Evolutionary conservation across 2,329 filamentous ascomycete species (phyloP).

Genomic region (Venturia aucupariae): DNA sequence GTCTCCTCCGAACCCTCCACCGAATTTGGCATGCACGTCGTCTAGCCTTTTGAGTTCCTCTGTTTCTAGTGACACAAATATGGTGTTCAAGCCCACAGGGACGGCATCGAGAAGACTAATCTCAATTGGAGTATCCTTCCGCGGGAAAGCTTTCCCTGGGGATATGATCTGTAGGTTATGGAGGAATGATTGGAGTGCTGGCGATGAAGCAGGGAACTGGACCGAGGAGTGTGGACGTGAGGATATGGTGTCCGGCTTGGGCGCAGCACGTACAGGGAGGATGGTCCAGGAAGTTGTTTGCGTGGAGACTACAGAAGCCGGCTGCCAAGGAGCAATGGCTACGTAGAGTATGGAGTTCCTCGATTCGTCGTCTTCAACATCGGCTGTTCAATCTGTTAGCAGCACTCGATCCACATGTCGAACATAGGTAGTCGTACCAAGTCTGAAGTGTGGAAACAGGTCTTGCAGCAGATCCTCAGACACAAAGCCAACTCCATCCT

Average conservation of each 20-base stretch:
- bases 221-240: constrained; percentile 62
- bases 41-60: constrained; percentile 72
- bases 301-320: constrained; percentile 39
- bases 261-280: constrained; percentile 55
- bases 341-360: constrained; percentile 42
- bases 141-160: constrained; percentile 60
- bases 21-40: constrained; percentile 75
- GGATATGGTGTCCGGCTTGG: constrained; percentile 26
- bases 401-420: background rate
- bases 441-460: constrained; percentile 52
- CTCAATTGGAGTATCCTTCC: constrained; percentile 70
- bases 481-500: constrained; percentile 74
- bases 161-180: constrained; percentile 62
- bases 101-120: constrained; percentile 73
- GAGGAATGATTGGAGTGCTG: constrained; percentile 70
- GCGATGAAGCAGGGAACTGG: constrained; percentile 64
- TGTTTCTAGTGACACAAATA: constrained; percentile 79
- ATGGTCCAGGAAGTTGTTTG: constrained; percentile 73
- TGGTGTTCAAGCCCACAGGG: constrained; percentile 69
- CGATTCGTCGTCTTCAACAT: background rate
- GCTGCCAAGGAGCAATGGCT: constrained; percentile 65
- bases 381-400: background rate
- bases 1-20: constrained; percentile 44
- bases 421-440: constrained; percentile 21
- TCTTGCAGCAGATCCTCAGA: constrained; percentile 80